phyloP scores from a whole-genome alignment of 2,329 filamentous ascomycete species.

The Albophoma yamanashiensis region DNA sequence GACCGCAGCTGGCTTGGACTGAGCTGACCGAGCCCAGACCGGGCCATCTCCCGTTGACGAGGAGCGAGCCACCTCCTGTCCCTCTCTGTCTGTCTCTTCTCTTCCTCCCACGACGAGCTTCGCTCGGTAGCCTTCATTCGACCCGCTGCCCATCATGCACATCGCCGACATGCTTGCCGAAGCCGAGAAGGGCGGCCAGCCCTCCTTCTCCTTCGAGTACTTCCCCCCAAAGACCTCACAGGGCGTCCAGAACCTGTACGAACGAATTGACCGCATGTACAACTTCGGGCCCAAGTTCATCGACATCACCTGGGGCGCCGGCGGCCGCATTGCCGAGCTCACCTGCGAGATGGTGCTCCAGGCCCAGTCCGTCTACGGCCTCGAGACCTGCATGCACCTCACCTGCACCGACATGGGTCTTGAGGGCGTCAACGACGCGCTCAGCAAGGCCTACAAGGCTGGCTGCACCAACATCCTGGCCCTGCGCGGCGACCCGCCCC shows the following conservation, averaged over 20 bases:
- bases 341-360: slow-evolving; percentile 97
- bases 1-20: neutral
- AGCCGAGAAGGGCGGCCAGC: slow-evolving; percentile 65
- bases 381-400: slow-evolving; percentile 98
- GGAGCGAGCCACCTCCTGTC: neutral
- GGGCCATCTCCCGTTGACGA: neutral
- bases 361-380: slow-evolving; percentile 85
- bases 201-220: slow-evolving; percentile 98
- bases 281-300: slow-evolving; percentile 89
- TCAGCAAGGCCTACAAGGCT: slow-evolving; percentile 81
- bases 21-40: neutral
- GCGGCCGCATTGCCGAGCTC: slow-evolving; percentile 79
- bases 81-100: neutral
- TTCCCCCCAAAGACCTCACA: slow-evolving; percentile 96
- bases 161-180: slow-evolving; percentile 85
- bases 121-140: neutral
- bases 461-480: slow-evolving; percentile 97
- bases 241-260: slow-evolving; percentile 98
- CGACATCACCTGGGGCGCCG: slow-evolving; percentile 97
- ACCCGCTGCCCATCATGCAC: slow-evolving; percentile 55
- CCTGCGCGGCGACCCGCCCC: slow-evolving; percentile 81
- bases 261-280: slow-evolving; percentile 99
- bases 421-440: slow-evolving; percentile 80
- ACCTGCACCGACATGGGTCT: slow-evolving; percentile 97
- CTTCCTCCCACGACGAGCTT: neutral